These are phyloP conservation scores for Tolypocladium ophioglossoides DNA, from an alignment of 2,329 filamentous ascomycete species.

Conservation along the genomic window DNA sequence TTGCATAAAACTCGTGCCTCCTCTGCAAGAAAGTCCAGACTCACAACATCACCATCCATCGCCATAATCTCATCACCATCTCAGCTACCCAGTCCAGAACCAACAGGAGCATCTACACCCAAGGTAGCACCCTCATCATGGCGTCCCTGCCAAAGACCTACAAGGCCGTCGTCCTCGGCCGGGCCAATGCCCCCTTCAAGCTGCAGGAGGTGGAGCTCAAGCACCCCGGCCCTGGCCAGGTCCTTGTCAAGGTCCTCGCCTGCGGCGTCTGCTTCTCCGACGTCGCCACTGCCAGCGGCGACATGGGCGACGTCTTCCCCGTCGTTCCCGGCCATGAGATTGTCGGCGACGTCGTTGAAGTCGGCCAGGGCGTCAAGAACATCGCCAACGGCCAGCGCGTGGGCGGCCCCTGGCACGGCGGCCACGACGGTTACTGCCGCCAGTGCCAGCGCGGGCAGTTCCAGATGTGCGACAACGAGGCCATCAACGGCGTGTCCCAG, in stretches of 20 bases:
- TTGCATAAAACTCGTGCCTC: not conserved
- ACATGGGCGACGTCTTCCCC: slow-evolving; percentile 46
- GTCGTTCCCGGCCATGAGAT: slow-evolving; percentile 60
- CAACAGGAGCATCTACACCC: not conserved
- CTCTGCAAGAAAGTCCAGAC: not conserved
- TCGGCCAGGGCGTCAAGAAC: slow-evolving; percentile 42
- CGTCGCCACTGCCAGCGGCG: slow-evolving; percentile 31
- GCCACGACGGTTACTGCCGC: slow-evolving; percentile 51
- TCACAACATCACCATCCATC: not conserved
- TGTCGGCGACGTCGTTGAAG: slow-evolving; percentile 51
- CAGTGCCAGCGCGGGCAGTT: slow-evolving; percentile 52
- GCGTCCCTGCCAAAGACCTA: slow-evolving; percentile 50
- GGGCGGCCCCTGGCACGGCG: slow-evolving; percentile 37
- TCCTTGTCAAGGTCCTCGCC: slow-evolving; percentile 62
- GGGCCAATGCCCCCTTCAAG: slow-evolving; percentile 37
- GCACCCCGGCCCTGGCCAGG: slow-evolving; percentile 42
- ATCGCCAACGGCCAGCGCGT: slow-evolving; percentile 54
- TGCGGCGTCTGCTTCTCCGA: slow-evolving; percentile 66
- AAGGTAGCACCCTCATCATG: slow-evolving; percentile 10
- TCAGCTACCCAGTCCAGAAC: too few relatives aligned
- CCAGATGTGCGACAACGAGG: slow-evolving; percentile 55
- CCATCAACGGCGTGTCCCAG: slow-evolving; percentile 53
- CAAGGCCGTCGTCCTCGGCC: slow-evolving; percentile 53
- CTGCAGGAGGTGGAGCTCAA: slow-evolving; percentile 51
- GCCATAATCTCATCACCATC: not conserved